Evolutionary conservation across 2,329 filamentous ascomycete genomes (phyloP).

Genomic region (Cercospora zeae-maydis): DNA sequence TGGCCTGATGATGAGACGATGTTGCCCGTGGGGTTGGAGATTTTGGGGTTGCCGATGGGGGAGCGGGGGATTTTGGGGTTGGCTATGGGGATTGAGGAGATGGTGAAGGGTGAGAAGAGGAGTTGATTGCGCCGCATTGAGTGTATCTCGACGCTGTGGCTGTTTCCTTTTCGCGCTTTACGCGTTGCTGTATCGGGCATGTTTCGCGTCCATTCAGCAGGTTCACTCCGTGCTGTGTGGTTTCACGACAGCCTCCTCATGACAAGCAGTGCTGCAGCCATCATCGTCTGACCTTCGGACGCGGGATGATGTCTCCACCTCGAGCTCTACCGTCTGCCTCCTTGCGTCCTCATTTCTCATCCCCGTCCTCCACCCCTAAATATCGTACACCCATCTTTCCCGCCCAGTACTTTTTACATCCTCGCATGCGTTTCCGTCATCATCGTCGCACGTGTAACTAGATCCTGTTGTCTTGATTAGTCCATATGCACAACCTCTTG

Average conservation of each 20-base stretch:
- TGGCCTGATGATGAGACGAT: slow-evolving; percentile 24
- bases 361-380: background rate
- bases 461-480: slow-evolving; percentile 6
- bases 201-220: background rate
- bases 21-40: slow-evolving; percentile 28
- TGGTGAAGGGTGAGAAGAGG: slow-evolving; percentile 7
- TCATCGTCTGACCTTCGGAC: too few species aligned
- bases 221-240: background rate
- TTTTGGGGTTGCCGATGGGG: slow-evolving; percentile 25
- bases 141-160: too few species aligned
- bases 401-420: slow-evolving; percentile 4
- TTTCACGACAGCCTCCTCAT: too few species aligned
- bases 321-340: background rate
- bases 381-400: slow-evolving; percentile 10
- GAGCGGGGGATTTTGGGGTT: slow-evolving; percentile 25
- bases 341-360: background rate
- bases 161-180: background rate
- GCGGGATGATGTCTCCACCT: too few species aligned
- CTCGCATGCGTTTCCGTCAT: background rate
- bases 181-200: background rate
- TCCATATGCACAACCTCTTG: background rate
- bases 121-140: background rate
- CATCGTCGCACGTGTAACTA: background rate
- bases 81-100: slow-evolving; percentile 21
- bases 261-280: too few species aligned